Conservation (phyloP, 2,329 filamentous ascomycete genomes). For the Davidsoniella virescens region DNA sequence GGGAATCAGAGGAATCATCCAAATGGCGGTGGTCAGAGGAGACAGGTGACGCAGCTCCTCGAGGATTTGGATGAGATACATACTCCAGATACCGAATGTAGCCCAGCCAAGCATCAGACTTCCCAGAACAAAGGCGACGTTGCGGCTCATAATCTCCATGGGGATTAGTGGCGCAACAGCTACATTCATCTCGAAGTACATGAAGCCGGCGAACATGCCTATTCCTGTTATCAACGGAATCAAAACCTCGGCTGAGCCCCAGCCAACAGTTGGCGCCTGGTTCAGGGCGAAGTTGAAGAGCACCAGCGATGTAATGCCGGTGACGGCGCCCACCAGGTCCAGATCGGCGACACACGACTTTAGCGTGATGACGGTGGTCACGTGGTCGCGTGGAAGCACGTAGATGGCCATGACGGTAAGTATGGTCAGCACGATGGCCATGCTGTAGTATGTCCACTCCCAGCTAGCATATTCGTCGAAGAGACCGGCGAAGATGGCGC, state of each 20-base stretch:
- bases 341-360: conserved; percentile 15
- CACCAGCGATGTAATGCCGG: conserved; percentile 38
- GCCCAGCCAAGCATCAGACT: conserved; percentile 38
- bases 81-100: conserved; percentile 37
- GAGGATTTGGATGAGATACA: conserved; percentile 34
- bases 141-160: conserved; percentile 26
- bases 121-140: conserved; percentile 27
- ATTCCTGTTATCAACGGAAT: conserved; percentile 40
- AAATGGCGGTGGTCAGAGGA: conserved; percentile 29
- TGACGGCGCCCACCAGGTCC: conserved; percentile 24
- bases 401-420: conserved; percentile 20
- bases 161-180: conserved; percentile 40
- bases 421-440: conserved; percentile 19
- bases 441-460: conserved; percentile 32
- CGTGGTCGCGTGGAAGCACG: conserved; percentile 20
- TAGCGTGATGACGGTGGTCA: neutral
- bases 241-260: conserved; percentile 39
- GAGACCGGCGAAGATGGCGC: conserved; percentile 25
- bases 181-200: conserved; percentile 33
- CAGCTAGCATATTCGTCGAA: conserved; percentile 27
- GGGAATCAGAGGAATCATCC: conserved; percentile 28
- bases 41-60: conserved; percentile 25
- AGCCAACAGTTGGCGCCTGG: conserved; percentile 43
- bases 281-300: conserved; percentile 54
- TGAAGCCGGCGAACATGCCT: conserved; percentile 37